These are phyloP conservation scores for Fusarium longipes DNA, from an alignment of 2,329 filamentous ascomycete species.

Conservation along the genomic window DNA sequence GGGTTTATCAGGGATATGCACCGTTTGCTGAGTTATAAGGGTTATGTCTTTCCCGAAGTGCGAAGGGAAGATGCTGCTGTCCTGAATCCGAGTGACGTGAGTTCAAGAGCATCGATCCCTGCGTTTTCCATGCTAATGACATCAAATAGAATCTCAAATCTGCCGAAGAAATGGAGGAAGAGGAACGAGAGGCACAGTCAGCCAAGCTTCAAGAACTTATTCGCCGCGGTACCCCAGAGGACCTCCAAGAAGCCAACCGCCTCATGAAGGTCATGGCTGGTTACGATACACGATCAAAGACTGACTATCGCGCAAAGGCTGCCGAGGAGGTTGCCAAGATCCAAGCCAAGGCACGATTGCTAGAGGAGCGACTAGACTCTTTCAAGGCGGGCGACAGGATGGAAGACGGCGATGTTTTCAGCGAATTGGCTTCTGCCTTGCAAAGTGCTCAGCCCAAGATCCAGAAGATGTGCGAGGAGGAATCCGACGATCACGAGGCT, in stretches of 20 bases:
- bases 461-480: slow-evolving; percentile 99
- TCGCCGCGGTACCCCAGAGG: slow-evolving; percentile 87
- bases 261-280: slow-evolving; percentile 99
- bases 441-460: slow-evolving; percentile 98
- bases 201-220: slow-evolving; percentile 99
- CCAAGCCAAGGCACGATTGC: slow-evolving; percentile 90
- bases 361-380: slow-evolving; percentile 92
- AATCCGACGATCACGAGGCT: slow-evolving; percentile 95
- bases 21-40: slow-evolving; percentile 92
- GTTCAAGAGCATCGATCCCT: slow-evolving; percentile 51
- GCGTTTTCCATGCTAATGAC: slow-evolving; percentile 55
- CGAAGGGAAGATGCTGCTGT: slow-evolving; percentile 94
- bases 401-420: slow-evolving; percentile 72
- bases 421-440: slow-evolving; percentile 89
- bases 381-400: slow-evolving; percentile 86
- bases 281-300: slow-evolving; percentile 94
- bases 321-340: slow-evolving; percentile 95
- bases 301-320: slow-evolving; percentile 96
- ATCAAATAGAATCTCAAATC: slow-evolving; percentile 84
- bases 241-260: slow-evolving; percentile 95
- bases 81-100: slow-evolving; percentile 93
- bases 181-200: slow-evolving; percentile 92
- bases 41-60: slow-evolving; percentile 94
- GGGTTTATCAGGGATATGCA: slow-evolving; percentile 99
- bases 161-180: slow-evolving; percentile 98